Percentiles rank a stretch among this genome's conserved stretches.
Conservation (phyloP, 176 grass and related monocot genomes). For the Hordeum vulgare region DNA sequence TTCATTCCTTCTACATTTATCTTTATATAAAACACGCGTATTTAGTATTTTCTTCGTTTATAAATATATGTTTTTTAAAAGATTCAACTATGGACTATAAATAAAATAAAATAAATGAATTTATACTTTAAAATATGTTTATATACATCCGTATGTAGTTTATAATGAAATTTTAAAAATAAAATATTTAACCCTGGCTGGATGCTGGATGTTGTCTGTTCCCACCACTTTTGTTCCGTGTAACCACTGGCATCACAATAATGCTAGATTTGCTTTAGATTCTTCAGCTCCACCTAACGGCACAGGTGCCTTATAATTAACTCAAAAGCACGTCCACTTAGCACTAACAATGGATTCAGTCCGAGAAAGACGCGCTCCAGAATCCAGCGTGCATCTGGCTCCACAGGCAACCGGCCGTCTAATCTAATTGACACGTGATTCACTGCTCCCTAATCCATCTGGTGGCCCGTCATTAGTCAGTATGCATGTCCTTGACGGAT, state of each 20-base stretch:
- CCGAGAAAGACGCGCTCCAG: neutral
- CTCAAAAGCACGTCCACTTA: neutral
- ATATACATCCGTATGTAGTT: too few relatives aligned
- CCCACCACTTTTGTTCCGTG: neutral
- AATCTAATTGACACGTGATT: neutral
- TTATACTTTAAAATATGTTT: too few relatives aligned
- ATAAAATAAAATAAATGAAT: too few relatives aligned
- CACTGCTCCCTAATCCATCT: neutral
- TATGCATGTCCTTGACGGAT: neutral
- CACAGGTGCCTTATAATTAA: conserved; percentile 5
- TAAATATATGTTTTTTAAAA: too few relatives aligned
- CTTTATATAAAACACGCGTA: too few relatives aligned
- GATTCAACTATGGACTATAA: too few relatives aligned
- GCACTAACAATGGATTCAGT: neutral
- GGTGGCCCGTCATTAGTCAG: neutral
- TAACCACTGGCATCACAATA: neutral
- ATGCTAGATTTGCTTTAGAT: neutral
- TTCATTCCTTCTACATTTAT: too few relatives aligned
- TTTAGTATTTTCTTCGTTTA: too few relatives aligned
- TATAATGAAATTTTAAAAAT: too few relatives aligned
- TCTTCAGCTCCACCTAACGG: neutral
- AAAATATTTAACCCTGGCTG: too few relatives aligned
- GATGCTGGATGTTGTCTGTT: neutral
- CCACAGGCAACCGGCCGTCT: neutral
- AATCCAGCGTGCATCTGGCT: neutral